Conservation (phyloP, 345 rosid genomes). For the Raphanus raphanistrum region DNA sequence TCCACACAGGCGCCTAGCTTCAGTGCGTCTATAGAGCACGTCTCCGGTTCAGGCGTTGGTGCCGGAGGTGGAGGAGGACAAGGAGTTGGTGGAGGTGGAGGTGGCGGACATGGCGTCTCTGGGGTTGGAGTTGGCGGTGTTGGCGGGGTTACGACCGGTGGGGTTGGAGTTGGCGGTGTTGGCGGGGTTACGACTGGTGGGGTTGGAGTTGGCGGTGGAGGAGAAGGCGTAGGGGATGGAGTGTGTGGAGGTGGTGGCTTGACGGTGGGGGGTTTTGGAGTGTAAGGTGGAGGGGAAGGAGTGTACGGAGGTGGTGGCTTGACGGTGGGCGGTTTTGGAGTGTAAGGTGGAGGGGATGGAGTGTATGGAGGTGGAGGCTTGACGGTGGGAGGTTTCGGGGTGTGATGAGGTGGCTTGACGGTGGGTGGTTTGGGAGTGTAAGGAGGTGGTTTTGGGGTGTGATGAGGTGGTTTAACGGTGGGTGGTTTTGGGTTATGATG, state of each 20-base stretch:
- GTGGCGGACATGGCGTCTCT: constrained; percentile 46
- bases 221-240: constrained; percentile 10
- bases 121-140: constrained; percentile 33
- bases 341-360: constrained; percentile 9
- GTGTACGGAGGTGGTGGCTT: neutral
- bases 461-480: constrained; percentile 19
- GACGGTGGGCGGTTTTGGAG: constrained; percentile 24
- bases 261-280: constrained; percentile 25
- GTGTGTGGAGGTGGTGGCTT: neutral
- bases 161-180: constrained; percentile 13
- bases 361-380: neutral
- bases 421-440: constrained; percentile 21
- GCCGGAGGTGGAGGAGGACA: constrained; percentile 46
- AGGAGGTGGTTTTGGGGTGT: constrained; percentile 5
- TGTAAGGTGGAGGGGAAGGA: neutral
- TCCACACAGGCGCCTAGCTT: constrained; percentile 89
- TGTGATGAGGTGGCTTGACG: neutral
- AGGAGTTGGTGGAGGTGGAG: constrained; percentile 48
- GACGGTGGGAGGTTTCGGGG: constrained; percentile 23
- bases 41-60: constrained; percentile 49
- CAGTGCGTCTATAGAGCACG: constrained; percentile 73
- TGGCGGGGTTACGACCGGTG: constrained; percentile 6
- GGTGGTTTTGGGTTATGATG: constrained; percentile 21
- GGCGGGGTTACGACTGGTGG: neutral
- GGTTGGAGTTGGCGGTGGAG: neutral